Evolutionary conservation across 495 filamentous ascomycete species (phyloP), one percentile per base, ranked within the genome.

Genomic region (Alectoria sarmentosa): DNA sequence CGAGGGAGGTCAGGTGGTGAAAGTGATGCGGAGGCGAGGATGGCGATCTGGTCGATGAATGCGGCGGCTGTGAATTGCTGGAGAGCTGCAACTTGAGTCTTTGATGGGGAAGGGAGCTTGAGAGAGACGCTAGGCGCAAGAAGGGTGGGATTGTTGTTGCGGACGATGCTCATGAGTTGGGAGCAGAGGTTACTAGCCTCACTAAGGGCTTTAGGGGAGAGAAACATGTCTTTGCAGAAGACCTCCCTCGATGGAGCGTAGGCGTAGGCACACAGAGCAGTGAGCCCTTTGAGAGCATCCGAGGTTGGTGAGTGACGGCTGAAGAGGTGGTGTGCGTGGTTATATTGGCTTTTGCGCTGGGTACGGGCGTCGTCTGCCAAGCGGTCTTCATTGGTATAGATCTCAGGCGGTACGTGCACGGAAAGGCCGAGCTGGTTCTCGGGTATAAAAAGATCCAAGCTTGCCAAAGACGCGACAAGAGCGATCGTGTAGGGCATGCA

Each of bases 11-110:
- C 86, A 4, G 89, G 89, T 1, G 91, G 89, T 23, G 80, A 80
- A 6, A 91, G 89, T 0, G 89, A 79, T 14, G 93, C 79, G 73
- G 98, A 92, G 4, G 91, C 91, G 65, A 94, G 90, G 71, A 98
- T 93, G 60, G 95, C 95, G 58, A 99, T 82, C 64, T 97, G 88
- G 77, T 98, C 95, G 67, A 99, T 87, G 78, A 96, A 99, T 4
- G 92, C 95, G 0, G 92, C 89, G 1, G 92, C 90, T 58, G 90
- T 83, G 71, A 98, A 92, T 72, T 96, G 91, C 70, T 92, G 92
- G 13, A 99, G 80, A 1, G 90, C 86, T 66, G 89, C 88, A 38
- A 93, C 73, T 67, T 95, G 88, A 55, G 87, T 86, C 1, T 83
- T 68, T 0, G 84, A 82, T 4, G 92, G 92, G 4, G 85, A 82